These are phyloP conservation scores for Aspergillus sp. DNA, from an alignment of 2,329 filamentous ascomycete species.

Conservation along the genomic window DNA sequence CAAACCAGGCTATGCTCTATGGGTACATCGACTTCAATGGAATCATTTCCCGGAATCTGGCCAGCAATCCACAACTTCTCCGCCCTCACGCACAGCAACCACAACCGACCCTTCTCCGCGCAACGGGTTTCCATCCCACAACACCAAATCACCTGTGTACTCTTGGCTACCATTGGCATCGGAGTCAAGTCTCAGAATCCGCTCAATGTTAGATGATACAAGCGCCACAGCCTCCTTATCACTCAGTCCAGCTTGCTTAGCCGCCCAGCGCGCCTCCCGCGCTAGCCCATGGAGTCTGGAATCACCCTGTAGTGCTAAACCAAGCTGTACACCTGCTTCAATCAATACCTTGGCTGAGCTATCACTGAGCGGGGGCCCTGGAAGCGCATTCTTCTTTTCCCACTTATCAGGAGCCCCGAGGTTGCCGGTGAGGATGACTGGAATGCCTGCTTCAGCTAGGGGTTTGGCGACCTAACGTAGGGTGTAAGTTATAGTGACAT, in stretches of 20 bases:
- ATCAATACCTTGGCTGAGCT: conserved; percentile 20
- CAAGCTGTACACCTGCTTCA: conserved; percentile 25
- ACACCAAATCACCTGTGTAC: conserved; percentile 5
- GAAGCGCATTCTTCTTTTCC: conserved; percentile 41
- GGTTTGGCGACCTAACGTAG: conserved; percentile 39
- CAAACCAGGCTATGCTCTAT: too few relatives aligned
- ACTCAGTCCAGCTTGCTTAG: conserved; percentile 6
- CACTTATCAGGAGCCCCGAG: conserved; percentile 38
- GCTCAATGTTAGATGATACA: conserved; percentile 10
- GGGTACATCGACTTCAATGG: accelerated
- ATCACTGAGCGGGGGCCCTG: conserved; percentile 47
- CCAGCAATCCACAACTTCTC: conserved; percentile 4
- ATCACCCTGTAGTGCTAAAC: conserved; percentile 38
- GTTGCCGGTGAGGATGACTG: conserved; percentile 48
- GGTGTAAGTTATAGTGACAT: background rate
- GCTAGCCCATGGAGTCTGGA: conserved; percentile 10
- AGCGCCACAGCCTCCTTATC: conserved; percentile 10
- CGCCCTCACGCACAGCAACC: conserved; percentile 2
- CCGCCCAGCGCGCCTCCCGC: conserved; percentile 11
- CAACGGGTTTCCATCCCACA: conserved; percentile 18
- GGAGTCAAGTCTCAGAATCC: background rate
- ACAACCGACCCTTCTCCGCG: conserved; percentile 12
- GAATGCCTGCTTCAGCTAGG: conserved; percentile 43
- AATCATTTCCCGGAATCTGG: background rate
- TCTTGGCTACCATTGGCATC: too few relatives aligned